Evolutionary conservation across 2,329 filamentous ascomycete species (phyloP).

Genomic region (Pseudogymnoascus sp.): DNA sequence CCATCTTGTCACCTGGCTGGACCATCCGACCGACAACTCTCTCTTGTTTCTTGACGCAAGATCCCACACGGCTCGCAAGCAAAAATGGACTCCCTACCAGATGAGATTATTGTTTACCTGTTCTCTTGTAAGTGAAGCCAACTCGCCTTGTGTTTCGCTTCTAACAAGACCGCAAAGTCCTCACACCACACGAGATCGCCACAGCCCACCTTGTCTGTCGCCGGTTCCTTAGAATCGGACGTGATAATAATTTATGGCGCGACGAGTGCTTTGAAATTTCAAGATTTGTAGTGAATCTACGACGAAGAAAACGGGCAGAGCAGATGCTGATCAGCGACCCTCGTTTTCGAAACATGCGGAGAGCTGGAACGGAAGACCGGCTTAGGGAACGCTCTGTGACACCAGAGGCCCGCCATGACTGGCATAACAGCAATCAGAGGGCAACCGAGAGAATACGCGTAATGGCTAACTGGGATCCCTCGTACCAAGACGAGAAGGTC

Average conservation of each 20-base stretch:
- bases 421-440: conserved; percentile 17
- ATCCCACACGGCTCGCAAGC: background rate
- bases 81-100: conserved; percentile 23
- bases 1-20: background rate
- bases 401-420: conserved; percentile 17
- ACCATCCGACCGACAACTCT: background rate
- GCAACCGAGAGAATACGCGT: conserved; percentile 44
- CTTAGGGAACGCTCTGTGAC: conserved; percentile 23
- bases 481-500: conserved; percentile 61
- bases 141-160: background rate
- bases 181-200: conserved; percentile 58
- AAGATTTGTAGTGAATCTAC: conserved; percentile 54
- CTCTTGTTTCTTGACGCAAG: background rate
- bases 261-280: conserved; percentile 66
- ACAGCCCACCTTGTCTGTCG: conserved; percentile 63
- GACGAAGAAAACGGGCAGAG: conserved; percentile 38
- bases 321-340: conserved; percentile 36
- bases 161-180: conserved; percentile 37
- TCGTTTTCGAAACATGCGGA: conserved; percentile 30
- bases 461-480: conserved; percentile 76
- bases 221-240: conserved; percentile 56
- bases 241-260: conserved; percentile 73
- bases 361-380: conserved; percentile 20
- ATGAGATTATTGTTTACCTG: conserved; percentile 27
- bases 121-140: conserved; percentile 19